Percentiles rank a stretch among this genome's conserved stretches.
These are phyloP conservation scores for Trifolium dubium DNA, from an alignment of 306 rosid species.

Conservation along the genomic window DNA sequence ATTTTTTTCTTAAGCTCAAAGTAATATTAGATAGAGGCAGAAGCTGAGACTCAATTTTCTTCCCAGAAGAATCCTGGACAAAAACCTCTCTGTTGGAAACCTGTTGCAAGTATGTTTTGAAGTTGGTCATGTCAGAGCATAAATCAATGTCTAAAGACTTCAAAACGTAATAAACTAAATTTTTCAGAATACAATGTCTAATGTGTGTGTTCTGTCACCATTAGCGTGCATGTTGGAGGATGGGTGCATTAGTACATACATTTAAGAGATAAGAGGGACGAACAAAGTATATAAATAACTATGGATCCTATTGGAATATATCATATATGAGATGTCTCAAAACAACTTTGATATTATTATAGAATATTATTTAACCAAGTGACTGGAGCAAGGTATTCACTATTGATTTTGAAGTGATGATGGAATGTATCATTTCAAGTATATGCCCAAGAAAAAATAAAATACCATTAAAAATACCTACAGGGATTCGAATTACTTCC, in stretches of 20 bases:
- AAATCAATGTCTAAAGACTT: conserved; percentile 28
- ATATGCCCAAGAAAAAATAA: not conserved
- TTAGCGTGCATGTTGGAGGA: conserved; percentile 2
- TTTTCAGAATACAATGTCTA: conserved; percentile 28
- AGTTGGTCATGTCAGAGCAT: conserved; percentile 30
- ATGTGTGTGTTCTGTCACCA: conserved; percentile 20
- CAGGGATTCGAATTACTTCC: conserved; percentile 82
- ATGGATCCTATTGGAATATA: not conserved
- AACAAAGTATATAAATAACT: not conserved
- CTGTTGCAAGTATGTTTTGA: conserved; percentile 49
- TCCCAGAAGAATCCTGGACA: conserved; percentile 74
- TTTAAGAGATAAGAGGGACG: conserved; percentile 1
- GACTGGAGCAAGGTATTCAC: conserved; percentile 12
- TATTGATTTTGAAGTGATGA: conserved; percentile 16
- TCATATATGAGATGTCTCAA: not conserved
- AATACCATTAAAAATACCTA: conserved; percentile 49
- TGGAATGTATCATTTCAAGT: not conserved
- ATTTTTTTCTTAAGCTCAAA: conserved; percentile 50
- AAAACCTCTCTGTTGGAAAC: conserved; percentile 58
- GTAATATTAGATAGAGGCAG: conserved; percentile 65
- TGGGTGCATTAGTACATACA: conserved; percentile 25
- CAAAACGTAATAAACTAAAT: not conserved
- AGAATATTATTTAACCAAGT: not conserved
- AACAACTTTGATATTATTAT: not conserved
- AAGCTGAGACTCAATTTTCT: conserved; percentile 75